A percentile compares a stretch with the other conserved stretches of the same genome.
phyloP scores from a whole-genome alignment of 495 filamentous ascomycete genomes.

The Aspergillus sclerotioniger region DNA sequence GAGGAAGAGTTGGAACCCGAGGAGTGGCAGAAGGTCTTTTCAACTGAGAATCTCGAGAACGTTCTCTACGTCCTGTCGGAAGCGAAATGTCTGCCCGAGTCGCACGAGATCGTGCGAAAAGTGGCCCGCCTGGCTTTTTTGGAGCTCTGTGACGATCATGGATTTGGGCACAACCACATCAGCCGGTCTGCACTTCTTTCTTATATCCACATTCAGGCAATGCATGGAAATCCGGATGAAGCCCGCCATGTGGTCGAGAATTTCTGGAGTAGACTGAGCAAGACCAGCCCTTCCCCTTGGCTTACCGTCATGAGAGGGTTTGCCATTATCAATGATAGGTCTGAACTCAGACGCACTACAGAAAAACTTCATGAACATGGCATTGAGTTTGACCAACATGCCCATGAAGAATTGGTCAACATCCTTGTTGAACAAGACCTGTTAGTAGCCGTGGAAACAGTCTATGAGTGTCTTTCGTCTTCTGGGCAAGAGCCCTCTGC shows the following conservation, averaged over 20 bases:
- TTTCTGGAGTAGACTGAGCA: slow-evolving; percentile 37
- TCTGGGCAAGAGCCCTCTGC: slow-evolving; percentile 37
- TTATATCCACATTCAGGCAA: slow-evolving; percentile 55
- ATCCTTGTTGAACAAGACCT: slow-evolving; percentile 39
- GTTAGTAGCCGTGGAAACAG: slow-evolving; percentile 35
- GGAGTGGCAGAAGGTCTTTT: slow-evolving; percentile 42
- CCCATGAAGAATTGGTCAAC: slow-evolving; percentile 38
- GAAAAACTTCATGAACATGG: slow-evolving; percentile 31
- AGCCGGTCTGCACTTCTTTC: slow-evolving; percentile 43
- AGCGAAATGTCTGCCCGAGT: slow-evolving; percentile 34
- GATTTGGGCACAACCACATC: slow-evolving; percentile 34
- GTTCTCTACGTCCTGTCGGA: slow-evolving; percentile 41
- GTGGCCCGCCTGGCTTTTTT: slow-evolving; percentile 57
- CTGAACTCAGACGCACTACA: slow-evolving; percentile 32
- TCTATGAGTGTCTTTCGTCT: slow-evolving; percentile 58
- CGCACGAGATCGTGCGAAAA: slow-evolving; percentile 37
- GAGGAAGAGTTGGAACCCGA: slow-evolving; percentile 35
- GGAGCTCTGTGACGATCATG: slow-evolving; percentile 48
- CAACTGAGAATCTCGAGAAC: slow-evolving; percentile 49
- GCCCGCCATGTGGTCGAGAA: slow-evolving; percentile 52
- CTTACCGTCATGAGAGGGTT: slow-evolving; percentile 62
- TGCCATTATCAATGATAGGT: slow-evolving; percentile 57
- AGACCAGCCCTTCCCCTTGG: slow-evolving; percentile 50
- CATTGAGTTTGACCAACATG: slow-evolving; percentile 32
- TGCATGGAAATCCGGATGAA: slow-evolving; percentile 58